Conservation (phyloP, 169 alveolate species). For the Plasmodium sp. region DNA sequence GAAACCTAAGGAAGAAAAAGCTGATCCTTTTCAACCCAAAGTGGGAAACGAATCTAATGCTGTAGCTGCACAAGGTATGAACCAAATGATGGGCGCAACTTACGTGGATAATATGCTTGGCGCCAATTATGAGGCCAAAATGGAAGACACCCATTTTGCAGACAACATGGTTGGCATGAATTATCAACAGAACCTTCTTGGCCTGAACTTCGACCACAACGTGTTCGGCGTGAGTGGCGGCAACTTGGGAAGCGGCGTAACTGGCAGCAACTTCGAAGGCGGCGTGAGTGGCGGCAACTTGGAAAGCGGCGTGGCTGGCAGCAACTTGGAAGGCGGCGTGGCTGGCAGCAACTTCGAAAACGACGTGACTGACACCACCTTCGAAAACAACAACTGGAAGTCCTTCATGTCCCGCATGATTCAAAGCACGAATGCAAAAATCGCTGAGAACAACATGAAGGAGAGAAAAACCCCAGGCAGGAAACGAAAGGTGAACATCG, state of each 20-base stretch:
- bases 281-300: no score
- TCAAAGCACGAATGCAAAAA: not conserved
- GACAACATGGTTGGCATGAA: not conserved
- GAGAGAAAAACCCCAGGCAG: not conserved
- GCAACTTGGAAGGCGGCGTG: not conserved
- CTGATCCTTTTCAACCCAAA: not conserved
- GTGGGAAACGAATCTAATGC: not conserved
- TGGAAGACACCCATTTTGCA: not conserved
- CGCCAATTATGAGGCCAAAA: not conserved
- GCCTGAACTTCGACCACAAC: not conserved
- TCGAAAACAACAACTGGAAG: not conserved
- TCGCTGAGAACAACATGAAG: not conserved
- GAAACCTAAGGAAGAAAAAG: not conserved
- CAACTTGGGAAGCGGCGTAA: no score
- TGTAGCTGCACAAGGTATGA: not conserved
- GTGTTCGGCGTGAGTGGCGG: no score
- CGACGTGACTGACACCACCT: not conserved
- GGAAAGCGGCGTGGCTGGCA: not conserved
- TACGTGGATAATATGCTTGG: not conserved
- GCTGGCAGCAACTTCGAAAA: not conserved
- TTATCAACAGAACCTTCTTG: no score
- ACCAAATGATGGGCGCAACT: not conserved
- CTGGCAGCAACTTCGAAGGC: no score
- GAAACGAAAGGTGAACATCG: not conserved
- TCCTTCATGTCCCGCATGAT: not conserved